Base-by-base conservation (phyloP, 2,329 filamentous ascomycete genomes). In the Hymenoscyphus occultus region DNA sequence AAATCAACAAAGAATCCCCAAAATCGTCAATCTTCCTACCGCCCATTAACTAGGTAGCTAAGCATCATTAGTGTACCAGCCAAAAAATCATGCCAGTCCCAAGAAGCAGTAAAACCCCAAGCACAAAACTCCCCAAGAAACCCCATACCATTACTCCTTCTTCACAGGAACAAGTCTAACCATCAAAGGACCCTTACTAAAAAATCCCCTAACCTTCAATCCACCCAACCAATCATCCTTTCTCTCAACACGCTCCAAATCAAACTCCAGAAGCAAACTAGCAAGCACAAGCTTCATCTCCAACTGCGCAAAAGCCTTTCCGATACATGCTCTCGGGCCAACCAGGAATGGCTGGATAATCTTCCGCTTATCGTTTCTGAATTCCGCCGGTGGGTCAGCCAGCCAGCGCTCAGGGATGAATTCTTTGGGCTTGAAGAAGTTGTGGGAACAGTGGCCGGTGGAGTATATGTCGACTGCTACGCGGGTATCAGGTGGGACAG, bases 361-460 rank as follows among this genome's bases (percentile, higher is more conserved):
- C 1, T 74, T 74, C 19, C 71, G 69, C 10, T 75, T 76, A 56
- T 80, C 78, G 5, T 63, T 61, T 1, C 45, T 61, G 56, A 74
- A 77, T n/a, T 60, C 62, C 5, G 68, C 66, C 2, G 62, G 39
- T 9, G 59, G 32, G 14, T 60, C 58, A 2, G 35, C 40, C 3
- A 81, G 65, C 67, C 69, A 68, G 12, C 70, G 61, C 31, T 72
- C 68, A 2, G 69, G 71, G 9, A 68, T 57, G 58, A 72, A 73
- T 14, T 65, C 56, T 19, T 69, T 14, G 0, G 71, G 66, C 6
- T 57, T 22, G 3, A 35, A 16, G 45, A 71, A 74, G 62, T 72
- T 71, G 3, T 35, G 16, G 2, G 65, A 6, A 2, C 65, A 71
- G 19, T 61, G 68, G 51, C 75, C 71, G 3, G 75, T 63, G 0